These are phyloP conservation scores for Aspergillus brasiliensis DNA, from an alignment of 2,329 filamentous ascomycete species.

Conservation along the genomic window DNA sequence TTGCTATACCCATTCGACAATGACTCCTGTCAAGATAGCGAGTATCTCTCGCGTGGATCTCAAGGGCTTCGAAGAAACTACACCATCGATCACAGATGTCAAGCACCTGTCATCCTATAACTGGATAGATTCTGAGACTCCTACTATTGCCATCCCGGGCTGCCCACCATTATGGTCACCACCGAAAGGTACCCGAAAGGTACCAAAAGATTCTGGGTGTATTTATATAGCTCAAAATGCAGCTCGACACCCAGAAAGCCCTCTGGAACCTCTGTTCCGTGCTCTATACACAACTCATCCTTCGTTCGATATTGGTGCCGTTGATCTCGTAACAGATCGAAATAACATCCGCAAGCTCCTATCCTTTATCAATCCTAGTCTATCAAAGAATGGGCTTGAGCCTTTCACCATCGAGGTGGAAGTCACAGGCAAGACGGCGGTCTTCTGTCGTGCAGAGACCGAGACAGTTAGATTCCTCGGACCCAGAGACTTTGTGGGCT, in stretches of 20 bases:
- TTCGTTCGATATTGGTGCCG: background rate
- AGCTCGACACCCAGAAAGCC: background rate
- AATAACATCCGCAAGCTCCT: constrained; percentile 55
- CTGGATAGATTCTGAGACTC: constrained; percentile 47
- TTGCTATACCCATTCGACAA: background rate
- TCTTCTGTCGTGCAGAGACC: constrained; percentile 42
- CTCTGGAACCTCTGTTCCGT: constrained; percentile 7
- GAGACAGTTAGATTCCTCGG: constrained; percentile 31
- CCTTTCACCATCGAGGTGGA: constrained; percentile 49
- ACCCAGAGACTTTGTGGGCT: constrained; percentile 44
- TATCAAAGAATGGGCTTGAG: constrained; percentile 27
- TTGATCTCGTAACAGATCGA: constrained; percentile 51
- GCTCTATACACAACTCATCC: background rate
- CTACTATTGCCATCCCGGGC: constrained; percentile 53
- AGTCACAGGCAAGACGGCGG: constrained; percentile 38
- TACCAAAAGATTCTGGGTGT: constrained; percentile 2
- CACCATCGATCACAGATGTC: constrained; percentile 24
- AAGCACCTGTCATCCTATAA: constrained; percentile 53
- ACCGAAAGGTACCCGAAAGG: background rate
- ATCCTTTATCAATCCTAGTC: constrained; percentile 41
- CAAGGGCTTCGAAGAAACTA: background rate
- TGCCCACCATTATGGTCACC: constrained; percentile 36
- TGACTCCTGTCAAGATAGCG: background rate
- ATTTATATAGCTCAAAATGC: constrained; percentile 5
- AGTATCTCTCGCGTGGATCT: background rate